Base-by-base conservation (phyloP, 192 early-diverging fungal genomes). In the Chytriomyces hyalinus region DNA sequence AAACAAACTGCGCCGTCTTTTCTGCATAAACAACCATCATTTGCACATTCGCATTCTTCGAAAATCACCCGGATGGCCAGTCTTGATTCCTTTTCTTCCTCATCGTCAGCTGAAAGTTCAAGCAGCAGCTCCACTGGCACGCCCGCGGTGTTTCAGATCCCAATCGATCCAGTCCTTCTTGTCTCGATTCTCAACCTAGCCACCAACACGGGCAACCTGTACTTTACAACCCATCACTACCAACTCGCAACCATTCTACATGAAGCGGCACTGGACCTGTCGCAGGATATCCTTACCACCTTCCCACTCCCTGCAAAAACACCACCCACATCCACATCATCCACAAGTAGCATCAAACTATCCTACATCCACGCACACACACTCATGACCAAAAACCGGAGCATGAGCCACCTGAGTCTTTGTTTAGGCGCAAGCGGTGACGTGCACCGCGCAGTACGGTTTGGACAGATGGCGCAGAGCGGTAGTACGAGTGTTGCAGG, bases 291-390 rank as follows among this genome's bases (percentile, higher is more conserved):
- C 24, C 46, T 69, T 0, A 20, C 47, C 11, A 69, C 24, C 17
- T 48, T 26, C 1, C 67, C 67, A 10, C 67, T 69, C 9, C 67
- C 67, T 10, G 67, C 46, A 48, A 26, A 47, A 11, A 24, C 9
- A 26, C 2, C 28, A 28, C 17, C 43, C 67, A 1, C 17, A 2
- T 36, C 28, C 47, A 13, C 13, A 20, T 3, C 22, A 65, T 1
- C 47, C 1, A n/a, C 28, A 17, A 48, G 47, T 2, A 28, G 67
- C 67, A 69, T 76, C 36, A 76, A 77, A 68, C 67, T 76, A 13
- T 76, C 75, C 0, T 76, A 76, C 75, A 24, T 76, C 24, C 75
- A 76, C 75, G 17, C 48, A 11, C n/a, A 24, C 17, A 36, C 75
- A 28, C 22, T 76, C 50, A 26, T 76, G 44, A 73, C 75, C 1